Conservation (phyloP, 1,284 basidiomycete genomes). For the Omphalotus olearius region DNA sequence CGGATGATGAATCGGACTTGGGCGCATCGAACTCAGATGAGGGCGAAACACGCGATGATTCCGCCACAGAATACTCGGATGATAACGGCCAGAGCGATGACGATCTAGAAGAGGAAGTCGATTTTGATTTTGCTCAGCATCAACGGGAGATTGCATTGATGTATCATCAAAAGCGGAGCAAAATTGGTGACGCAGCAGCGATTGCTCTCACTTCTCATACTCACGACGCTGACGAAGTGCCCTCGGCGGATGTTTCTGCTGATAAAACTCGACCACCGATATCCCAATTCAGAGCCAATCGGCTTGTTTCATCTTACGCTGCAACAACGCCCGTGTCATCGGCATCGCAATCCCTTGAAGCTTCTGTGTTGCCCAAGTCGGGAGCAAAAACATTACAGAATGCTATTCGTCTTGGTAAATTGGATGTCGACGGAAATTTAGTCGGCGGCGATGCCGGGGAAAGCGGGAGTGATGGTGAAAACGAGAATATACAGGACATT, state of each 20-base stretch:
- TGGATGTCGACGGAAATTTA: constrained; percentile 49
- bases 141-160: constrained; percentile 72
- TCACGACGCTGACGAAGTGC: constrained; percentile 29
- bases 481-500: constrained; percentile 45
- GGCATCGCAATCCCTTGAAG: constrained; percentile 33
- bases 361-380: constrained; percentile 47
- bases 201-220: constrained; percentile 45
- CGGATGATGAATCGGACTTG: constrained; percentile 45
- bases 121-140: constrained; percentile 57
- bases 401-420: constrained; percentile 57
- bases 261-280: constrained; percentile 38
- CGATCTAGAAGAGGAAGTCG: constrained; percentile 44
- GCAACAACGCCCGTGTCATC: constrained; percentile 28
- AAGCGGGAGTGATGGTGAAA: constrained; percentile 55
- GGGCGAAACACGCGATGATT: constrained; percentile 17
- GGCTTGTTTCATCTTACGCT: constrained; percentile 42
- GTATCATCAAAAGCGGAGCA: constrained; percentile 58
- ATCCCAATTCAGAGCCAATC: constrained; percentile 61
- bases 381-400: constrained; percentile 47
- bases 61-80: constrained; percentile 24
- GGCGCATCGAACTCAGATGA: constrained; percentile 14
- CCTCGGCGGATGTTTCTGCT: constrained; percentile 19
- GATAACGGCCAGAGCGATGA: constrained; percentile 24
- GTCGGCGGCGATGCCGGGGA: constrained; percentile 51
- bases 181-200: constrained; percentile 48